Conservation (phyloP, 2,329 filamentous ascomycete genomes). For the Hymenoscyphus repandus region DNA sequence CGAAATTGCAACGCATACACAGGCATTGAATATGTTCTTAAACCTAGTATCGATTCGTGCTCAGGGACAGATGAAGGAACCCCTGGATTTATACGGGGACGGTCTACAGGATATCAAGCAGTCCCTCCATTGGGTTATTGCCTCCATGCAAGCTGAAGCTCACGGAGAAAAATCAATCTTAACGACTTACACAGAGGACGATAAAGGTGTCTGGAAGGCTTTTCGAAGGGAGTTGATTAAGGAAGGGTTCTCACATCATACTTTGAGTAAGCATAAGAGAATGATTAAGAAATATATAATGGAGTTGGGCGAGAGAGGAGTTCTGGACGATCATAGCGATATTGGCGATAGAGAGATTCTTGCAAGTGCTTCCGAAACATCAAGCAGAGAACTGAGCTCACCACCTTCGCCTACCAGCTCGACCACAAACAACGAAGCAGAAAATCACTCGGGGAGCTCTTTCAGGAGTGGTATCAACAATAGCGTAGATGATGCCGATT, state of each 20-base stretch:
- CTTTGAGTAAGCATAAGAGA: constrained; percentile 48
- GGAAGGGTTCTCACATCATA: constrained; percentile 50
- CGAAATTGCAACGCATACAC: constrained; percentile 14
- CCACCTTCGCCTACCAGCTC: too few relatives aligned
- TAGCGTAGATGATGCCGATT: too few relatives aligned
- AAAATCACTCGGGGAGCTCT: too few relatives aligned
- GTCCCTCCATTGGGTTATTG: constrained; percentile 11
- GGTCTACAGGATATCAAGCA: constrained; percentile 11
- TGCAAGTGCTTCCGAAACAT: too few relatives aligned
- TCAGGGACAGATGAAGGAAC: constrained; percentile 13
- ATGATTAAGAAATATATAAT: constrained; percentile 19
- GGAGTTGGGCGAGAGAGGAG: constrained; percentile 18
- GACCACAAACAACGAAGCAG: too few relatives aligned
- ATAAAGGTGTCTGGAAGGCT: constrained; percentile 48
- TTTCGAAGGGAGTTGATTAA: constrained; percentile 49
- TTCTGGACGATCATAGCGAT: constrained; percentile 13
- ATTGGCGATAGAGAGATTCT: too few relatives aligned
- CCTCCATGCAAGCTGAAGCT: constrained; percentile 7
- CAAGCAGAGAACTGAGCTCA: too few relatives aligned
- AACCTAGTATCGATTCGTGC: constrained; percentile 10
- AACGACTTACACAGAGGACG: constrained; percentile 32
- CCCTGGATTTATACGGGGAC: constrained; percentile 14
- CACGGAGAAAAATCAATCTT: constrained; percentile 14
- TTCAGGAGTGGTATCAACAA: too few relatives aligned
- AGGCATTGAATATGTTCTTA: constrained; percentile 11